Evolutionary conservation across 176 grass and related monocot genomes (phyloP).

Genomic region (Bromus sterilis): DNA sequence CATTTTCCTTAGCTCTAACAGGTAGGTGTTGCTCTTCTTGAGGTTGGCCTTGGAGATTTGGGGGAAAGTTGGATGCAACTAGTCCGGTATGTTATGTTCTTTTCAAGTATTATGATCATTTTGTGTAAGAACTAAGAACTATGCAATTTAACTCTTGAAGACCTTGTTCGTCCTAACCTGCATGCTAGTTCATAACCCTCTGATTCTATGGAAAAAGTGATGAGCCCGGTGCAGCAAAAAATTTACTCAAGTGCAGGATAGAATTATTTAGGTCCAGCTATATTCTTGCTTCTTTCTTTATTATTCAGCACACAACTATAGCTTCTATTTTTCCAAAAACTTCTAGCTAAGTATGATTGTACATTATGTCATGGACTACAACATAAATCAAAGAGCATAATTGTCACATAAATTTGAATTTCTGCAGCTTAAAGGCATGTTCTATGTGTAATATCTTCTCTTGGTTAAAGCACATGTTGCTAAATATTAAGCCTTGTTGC

Average conservation of each 20-base stretch:
- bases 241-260: background rate
- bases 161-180: background rate
- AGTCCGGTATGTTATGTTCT: constrained; percentile 48
- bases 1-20: constrained; percentile 14
- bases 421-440: background rate
- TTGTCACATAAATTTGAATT: background rate
- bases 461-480: too few relatives aligned
- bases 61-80: constrained; percentile 70
- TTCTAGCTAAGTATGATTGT: too few relatives aligned
- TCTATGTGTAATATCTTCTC: too few relatives aligned
- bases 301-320: background rate
- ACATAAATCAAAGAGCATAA: background rate
- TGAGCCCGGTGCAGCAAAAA: background rate
- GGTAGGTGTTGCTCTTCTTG: constrained; percentile 82
- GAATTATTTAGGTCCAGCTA: background rate
- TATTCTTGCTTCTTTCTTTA: background rate
- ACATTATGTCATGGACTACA: too few relatives aligned
- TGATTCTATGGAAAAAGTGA: background rate
- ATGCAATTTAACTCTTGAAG: background rate
- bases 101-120: background rate
- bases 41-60: constrained; percentile 76
- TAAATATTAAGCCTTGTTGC: too few relatives aligned
- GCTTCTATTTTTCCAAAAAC: background rate
- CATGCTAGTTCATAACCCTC: background rate
- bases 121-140: background rate